phyloP scores from a whole-genome alignment of 192 early-diverging fungal genomes.

The Podila minutissima region DNA sequence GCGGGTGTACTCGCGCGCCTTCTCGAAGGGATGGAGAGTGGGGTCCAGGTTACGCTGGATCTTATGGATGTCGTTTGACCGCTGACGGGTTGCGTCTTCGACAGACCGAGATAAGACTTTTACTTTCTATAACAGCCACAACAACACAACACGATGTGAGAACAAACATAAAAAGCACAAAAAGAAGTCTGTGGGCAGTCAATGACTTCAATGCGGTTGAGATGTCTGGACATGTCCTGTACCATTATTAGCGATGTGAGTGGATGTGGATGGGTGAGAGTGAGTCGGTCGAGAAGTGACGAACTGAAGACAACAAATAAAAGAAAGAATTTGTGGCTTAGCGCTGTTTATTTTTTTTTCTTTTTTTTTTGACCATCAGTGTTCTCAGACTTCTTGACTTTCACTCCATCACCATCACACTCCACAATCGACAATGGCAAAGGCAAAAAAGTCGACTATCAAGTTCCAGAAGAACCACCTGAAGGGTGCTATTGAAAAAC shows the following conservation, averaged over 20 bases:
- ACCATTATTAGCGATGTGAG: too few species aligned
- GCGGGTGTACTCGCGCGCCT: slow-evolving; percentile 93
- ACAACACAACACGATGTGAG: not conserved
- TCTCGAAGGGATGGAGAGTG: slow-evolving; percentile 91
- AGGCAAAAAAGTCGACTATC: slow-evolving; percentile 75
- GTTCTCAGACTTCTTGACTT: not conserved
- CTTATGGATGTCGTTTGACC: slow-evolving; percentile 87
- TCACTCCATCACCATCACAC: not conserved
- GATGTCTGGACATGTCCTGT: too few species aligned
- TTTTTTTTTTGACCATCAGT: not conserved
- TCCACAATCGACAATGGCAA: slow-evolving; percentile 56
- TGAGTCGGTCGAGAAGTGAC: too few species aligned
- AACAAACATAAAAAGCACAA: too few species aligned
- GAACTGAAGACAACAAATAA: slow-evolving; percentile 3
- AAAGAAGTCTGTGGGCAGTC: too few species aligned
- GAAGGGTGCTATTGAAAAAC: slow-evolving; percentile 70
- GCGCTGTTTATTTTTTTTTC: not conserved
- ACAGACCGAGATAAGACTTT: slow-evolving; percentile 91
- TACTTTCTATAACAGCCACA: slow-evolving; percentile 80
- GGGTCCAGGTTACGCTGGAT: slow-evolving; percentile 92
- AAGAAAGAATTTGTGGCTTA: not conserved
- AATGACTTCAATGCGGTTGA: too few species aligned
- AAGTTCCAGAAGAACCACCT: slow-evolving; percentile 84
- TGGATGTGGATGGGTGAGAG: too few species aligned
- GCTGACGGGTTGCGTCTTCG: slow-evolving; percentile 82